Evolutionary conservation across 495 filamentous ascomycete genomes (phyloP).

Genomic region (Neurospora sp.): DNA sequence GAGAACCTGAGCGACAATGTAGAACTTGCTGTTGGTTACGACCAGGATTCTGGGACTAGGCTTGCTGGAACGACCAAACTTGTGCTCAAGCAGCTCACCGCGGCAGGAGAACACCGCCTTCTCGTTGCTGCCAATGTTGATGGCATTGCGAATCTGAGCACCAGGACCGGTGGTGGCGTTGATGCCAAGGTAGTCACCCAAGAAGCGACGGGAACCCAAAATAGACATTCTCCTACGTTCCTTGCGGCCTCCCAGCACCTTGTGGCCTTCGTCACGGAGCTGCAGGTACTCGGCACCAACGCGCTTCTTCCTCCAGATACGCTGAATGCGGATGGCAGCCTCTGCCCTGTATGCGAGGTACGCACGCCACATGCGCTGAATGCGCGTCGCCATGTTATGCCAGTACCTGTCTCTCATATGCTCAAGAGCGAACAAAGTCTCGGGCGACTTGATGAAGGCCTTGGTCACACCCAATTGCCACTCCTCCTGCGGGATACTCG

Average conservation of each 20-base stretch:
- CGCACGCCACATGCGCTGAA: slow-evolving; percentile 95
- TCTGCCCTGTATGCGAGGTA: slow-evolving; percentile 88
- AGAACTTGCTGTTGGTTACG: slow-evolving; percentile 76
- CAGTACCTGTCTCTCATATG: slow-evolving; percentile 96
- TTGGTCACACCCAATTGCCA: slow-evolving; percentile 97
- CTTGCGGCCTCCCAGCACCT: slow-evolving; percentile 71
- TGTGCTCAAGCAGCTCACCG: slow-evolving; percentile 77
- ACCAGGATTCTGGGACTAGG: slow-evolving; percentile 75
- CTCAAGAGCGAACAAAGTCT: slow-evolving; percentile 93
- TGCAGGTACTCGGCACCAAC: slow-evolving; percentile 81
- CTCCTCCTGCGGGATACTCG: slow-evolving; percentile 86
- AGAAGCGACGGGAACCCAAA: slow-evolving; percentile 80
- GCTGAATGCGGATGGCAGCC: slow-evolving; percentile 86
- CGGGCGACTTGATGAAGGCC: slow-evolving; percentile 97
- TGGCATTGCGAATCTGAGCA: slow-evolving; percentile 63
- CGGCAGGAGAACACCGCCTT: slow-evolving; percentile 79
- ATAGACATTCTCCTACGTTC: slow-evolving; percentile 86
- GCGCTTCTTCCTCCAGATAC: slow-evolving; percentile 86
- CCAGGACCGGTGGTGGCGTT: slow-evolving; percentile 72
- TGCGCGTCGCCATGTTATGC: slow-evolving; percentile 98
- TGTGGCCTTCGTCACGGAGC: slow-evolving; percentile 82
- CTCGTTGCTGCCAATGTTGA: slow-evolving; percentile 55
- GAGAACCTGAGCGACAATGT: slow-evolving; percentile 74
- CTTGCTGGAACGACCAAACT: slow-evolving; percentile 93
- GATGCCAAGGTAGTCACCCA: slow-evolving; percentile 91